Conservation (phyloP, 1,284 basidiomycete genomes). For the Ceratobasidium sp. region DNA sequence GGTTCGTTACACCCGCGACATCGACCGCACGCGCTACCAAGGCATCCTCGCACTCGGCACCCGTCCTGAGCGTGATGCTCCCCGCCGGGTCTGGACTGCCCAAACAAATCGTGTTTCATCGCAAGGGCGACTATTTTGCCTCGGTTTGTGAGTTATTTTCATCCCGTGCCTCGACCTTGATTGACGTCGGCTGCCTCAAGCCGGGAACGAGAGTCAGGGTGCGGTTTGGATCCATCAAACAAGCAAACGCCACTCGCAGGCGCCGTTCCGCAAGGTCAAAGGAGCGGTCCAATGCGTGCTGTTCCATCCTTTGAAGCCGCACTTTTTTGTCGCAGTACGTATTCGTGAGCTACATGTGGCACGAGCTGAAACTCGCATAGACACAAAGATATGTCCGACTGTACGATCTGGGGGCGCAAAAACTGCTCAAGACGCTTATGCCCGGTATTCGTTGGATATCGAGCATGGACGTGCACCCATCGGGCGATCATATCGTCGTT, state of each 20-base stretch:
- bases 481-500: constrained; percentile 94
- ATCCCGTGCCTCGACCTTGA: background rate
- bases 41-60: constrained; percentile 57
- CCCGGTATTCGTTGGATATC: constrained; percentile 98
- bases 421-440: constrained; percentile 88
- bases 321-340: constrained; percentile 96
- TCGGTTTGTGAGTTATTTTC: constrained; percentile 73
- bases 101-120: constrained; percentile 91
- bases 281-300: constrained; percentile 88
- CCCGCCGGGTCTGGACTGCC: constrained; percentile 71
- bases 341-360: constrained; percentile 29
- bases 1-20: constrained; percentile 56
- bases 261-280: constrained; percentile 94
- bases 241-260: constrained; percentile 91
- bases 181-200: constrained; percentile 50
- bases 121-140: constrained; percentile 94
- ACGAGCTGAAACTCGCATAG: constrained; percentile 51
- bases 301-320: constrained; percentile 94
- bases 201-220: constrained; percentile 67
- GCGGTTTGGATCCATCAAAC: constrained; percentile 95
- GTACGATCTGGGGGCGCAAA: constrained; percentile 95
- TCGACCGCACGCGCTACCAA: constrained; percentile 47
- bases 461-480: constrained; percentile 93
- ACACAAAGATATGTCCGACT: constrained; percentile 96
- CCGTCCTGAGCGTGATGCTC: constrained; percentile 67